These are phyloP conservation scores for Lyophyllum shimeji DNA, from an alignment of 768 basidiomycete species.

Conservation along the genomic window DNA sequence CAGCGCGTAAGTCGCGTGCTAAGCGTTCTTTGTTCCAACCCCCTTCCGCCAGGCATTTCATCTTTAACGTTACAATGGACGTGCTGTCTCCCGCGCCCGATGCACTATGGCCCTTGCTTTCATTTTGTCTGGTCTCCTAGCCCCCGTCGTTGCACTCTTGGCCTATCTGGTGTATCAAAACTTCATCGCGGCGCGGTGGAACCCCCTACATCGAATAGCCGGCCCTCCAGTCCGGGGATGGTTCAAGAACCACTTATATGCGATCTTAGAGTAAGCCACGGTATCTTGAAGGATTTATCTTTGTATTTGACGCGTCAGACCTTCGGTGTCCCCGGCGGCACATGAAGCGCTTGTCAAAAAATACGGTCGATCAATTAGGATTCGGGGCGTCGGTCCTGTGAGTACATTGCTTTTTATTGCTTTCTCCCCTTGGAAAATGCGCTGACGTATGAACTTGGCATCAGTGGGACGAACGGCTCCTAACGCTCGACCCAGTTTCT, in stretches of 20 bases:
- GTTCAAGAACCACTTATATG: slow-evolving; percentile 53
- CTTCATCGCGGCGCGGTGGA: slow-evolving; percentile 32
- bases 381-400: slow-evolving; percentile 70
- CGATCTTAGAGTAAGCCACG: slow-evolving; percentile 56
- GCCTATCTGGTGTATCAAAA: slow-evolving; percentile 29
- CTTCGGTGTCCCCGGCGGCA: slow-evolving; percentile 49
- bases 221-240: slow-evolving; percentile 56
- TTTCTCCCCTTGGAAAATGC: too few species aligned
- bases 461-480: slow-evolving; percentile 77
- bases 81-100: not conserved
- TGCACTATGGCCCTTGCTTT: slow-evolving; percentile 10
- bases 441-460: not conserved
- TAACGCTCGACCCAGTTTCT: slow-evolving; percentile 79
- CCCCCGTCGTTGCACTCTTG: slow-evolving; percentile 3
- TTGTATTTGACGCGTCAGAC: slow-evolving; percentile 28
- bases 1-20: slow-evolving; percentile 2
- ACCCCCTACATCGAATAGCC: slow-evolving; percentile 54
- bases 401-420: slow-evolving; percentile 25
- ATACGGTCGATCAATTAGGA: slow-evolving; percentile 70
- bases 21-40: slow-evolving; percentile 11
- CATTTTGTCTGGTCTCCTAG: slow-evolving; percentile 9
- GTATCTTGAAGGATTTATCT: not conserved
- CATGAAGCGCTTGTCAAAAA: slow-evolving; percentile 53
- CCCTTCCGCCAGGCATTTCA: not conserved
- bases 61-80: not conserved